These are phyloP conservation scores for Diaporthe sp. DNA, from an alignment of 2,329 filamentous ascomycete genomes.

Conservation along the genomic window DNA sequence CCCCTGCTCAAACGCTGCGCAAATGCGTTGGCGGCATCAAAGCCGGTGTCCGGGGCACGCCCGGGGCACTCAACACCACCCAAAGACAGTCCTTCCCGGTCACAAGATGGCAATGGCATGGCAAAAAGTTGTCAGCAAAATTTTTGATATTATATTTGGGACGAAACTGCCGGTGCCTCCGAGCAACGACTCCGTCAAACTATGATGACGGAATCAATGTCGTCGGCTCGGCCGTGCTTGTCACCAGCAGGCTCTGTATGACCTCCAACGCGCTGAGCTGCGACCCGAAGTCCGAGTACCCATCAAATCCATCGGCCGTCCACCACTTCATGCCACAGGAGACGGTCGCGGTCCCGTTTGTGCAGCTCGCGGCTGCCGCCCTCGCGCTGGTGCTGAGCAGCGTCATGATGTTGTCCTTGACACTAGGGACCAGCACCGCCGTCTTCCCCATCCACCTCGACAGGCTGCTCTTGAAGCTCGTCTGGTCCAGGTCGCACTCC, in stretches of 20 bases:
- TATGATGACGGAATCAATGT: slow-evolving; percentile 18
- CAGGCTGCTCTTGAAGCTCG: slow-evolving; percentile 70
- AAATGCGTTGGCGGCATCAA: neutral
- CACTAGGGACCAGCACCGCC: slow-evolving; percentile 54
- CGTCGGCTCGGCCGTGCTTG: slow-evolving; percentile 41
- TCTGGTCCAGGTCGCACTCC: slow-evolving; percentile 67
- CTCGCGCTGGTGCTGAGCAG: slow-evolving; percentile 54
- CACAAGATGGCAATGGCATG: neutral
- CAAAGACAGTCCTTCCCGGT: neutral
- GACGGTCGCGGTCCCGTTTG: slow-evolving; percentile 59
- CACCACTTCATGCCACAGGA: slow-evolving; percentile 75
- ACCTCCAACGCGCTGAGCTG: slow-evolving; percentile 53
- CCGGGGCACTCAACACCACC: too few relatives aligned
- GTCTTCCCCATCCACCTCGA: slow-evolving; percentile 62
- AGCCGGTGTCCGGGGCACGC: neutral
- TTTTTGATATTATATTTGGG: neutral
- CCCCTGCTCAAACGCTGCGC: neutral
- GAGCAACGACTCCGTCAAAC: neutral
- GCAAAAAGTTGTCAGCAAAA: neutral
- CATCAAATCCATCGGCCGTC: slow-evolving; percentile 52
- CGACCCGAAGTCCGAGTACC: slow-evolving; percentile 51
- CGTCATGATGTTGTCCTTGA: slow-evolving; percentile 50
- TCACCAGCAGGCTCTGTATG: slow-evolving; percentile 48
- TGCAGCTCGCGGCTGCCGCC: slow-evolving; percentile 56
- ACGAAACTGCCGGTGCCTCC: neutral